A percentile compares a stretch with the other conserved stretches of the same genome.
These are phyloP conservation scores for Vigna angularis DNA, from an alignment of 306 rosid genomes.

Conservation along the genomic window DNA sequence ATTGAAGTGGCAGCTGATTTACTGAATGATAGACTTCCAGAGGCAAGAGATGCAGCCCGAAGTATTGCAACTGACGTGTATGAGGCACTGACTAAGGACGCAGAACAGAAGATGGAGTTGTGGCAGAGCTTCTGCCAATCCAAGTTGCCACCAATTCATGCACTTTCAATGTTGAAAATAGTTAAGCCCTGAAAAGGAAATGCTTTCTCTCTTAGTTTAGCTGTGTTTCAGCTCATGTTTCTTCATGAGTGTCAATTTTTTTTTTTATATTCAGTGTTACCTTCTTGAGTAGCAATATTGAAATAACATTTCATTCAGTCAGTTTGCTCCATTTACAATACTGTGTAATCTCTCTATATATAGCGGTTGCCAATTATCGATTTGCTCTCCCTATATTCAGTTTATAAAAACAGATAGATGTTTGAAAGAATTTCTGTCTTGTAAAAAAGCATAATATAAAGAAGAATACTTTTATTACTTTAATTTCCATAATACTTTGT, in stretches of 20 bases:
- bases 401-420: no score
- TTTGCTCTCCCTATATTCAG: neutral
- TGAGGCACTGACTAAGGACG: slow-evolving; percentile 56
- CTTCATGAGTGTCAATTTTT: slow-evolving; percentile 27
- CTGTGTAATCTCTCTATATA: neutral
- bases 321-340: neutral
- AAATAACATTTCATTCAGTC: slow-evolving; percentile 17
- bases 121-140: slow-evolving; percentile 91
- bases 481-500: no score
- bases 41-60: slow-evolving; percentile 94
- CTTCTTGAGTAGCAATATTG: slow-evolving; percentile 35
- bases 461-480: no score
- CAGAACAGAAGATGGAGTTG: slow-evolving; percentile 71
- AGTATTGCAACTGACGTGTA: slow-evolving; percentile 63
- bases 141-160: slow-evolving; percentile 68
- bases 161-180: slow-evolving; percentile 71
- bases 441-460: no score
- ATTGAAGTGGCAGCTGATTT: slow-evolving; percentile 75
- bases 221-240: slow-evolving; percentile 47
- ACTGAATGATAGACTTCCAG: slow-evolving; percentile 88
- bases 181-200: slow-evolving; percentile 48
- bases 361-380: neutral
- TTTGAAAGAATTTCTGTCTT: no score
- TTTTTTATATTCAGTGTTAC: neutral
- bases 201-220: neutral